Conservation (phyloP, 129 eudicot genomes). For the Flaveria robusta region DNA sequence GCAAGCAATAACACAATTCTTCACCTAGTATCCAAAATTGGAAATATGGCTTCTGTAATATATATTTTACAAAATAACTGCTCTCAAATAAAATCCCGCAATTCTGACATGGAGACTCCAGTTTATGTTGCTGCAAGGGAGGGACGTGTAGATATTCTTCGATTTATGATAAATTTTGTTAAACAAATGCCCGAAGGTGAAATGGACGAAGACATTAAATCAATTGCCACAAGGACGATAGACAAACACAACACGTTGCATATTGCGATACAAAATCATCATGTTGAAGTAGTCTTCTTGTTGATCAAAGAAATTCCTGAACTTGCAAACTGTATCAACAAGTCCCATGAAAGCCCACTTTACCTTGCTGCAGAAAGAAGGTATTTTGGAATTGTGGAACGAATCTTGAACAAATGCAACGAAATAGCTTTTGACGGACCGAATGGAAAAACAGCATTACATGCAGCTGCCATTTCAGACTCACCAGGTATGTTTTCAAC, state of each 20-base stretch:
- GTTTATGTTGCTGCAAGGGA: slow-evolving; percentile 34
- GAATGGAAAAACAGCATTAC: slow-evolving; percentile 29
- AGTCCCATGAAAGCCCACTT: slow-evolving; percentile 31
- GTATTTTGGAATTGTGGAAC: background rate
- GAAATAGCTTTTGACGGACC: slow-evolving; percentile 26
- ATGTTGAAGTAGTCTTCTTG: background rate
- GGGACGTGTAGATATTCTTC: background rate
- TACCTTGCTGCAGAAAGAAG: slow-evolving; percentile 33
- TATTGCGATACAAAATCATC: slow-evolving; percentile 24
- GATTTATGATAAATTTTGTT: background rate
- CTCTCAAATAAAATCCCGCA: background rate
- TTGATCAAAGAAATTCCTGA: slow-evolving; percentile 9
- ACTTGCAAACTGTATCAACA: background rate
- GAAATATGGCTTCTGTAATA: background rate
- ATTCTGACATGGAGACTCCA: slow-evolving; percentile 16
- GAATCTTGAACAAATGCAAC: background rate
- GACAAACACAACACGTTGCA: slow-evolving; percentile 27
- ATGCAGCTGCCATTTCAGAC: slow-evolving; percentile 22
- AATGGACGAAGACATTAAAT: background rate
- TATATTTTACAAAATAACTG: background rate
- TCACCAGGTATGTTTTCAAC: background rate
- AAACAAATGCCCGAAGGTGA: too few relatives aligned
- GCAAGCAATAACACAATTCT: slow-evolving; percentile 5
- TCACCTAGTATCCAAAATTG: slow-evolving; percentile 28
- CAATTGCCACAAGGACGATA: background rate